These are phyloP conservation scores for Biscutella laevigata DNA, from an alignment of 441 rosid genomes.

Conservation along the genomic window DNA sequence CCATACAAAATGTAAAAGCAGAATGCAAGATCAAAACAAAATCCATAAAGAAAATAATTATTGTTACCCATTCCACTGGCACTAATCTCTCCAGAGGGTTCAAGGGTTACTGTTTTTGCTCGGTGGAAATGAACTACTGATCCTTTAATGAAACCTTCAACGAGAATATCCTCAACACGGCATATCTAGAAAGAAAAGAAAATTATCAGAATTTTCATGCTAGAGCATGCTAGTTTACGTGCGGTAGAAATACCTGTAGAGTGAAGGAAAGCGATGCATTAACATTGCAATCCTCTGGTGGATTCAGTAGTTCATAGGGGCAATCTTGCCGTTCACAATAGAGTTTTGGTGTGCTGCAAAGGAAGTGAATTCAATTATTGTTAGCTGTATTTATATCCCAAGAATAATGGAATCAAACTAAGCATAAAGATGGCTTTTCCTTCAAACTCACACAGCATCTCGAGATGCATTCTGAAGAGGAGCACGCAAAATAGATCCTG, in stretches of 20 bases:
- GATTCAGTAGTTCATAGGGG: conserved; percentile 78
- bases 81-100: conserved; percentile 71
- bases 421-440: conserved; percentile 13
- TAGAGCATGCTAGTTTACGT: conserved; percentile 15
- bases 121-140: conserved; percentile 96
- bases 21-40: conserved; percentile 15
- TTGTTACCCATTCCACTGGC: conserved; percentile 86
- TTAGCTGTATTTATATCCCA: background rate
- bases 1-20: conserved; percentile 7
- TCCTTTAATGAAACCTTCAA: conserved; percentile 84
- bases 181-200: conserved; percentile 56
- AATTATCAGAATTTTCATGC: conserved; percentile 16
- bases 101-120: conserved; percentile 72
- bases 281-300: conserved; percentile 99
- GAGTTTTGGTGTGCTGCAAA: conserved; percentile 73
- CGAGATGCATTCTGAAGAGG: conserved; percentile 74
- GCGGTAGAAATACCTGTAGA: conserved; percentile 64
- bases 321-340: conserved; percentile 72
- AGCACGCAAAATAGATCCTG: conserved; percentile 85
- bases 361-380: conserved; percentile 11
- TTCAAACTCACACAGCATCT: conserved; percentile 71
- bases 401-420: conserved; percentile 7
- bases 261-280: conserved; percentile 92
- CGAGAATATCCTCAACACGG: conserved; percentile 90
- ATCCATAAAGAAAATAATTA: conserved; percentile 11